Conservation (phyloP, 2,329 filamentous ascomycete genomes). For the Beauveria brongniartii region DNA sequence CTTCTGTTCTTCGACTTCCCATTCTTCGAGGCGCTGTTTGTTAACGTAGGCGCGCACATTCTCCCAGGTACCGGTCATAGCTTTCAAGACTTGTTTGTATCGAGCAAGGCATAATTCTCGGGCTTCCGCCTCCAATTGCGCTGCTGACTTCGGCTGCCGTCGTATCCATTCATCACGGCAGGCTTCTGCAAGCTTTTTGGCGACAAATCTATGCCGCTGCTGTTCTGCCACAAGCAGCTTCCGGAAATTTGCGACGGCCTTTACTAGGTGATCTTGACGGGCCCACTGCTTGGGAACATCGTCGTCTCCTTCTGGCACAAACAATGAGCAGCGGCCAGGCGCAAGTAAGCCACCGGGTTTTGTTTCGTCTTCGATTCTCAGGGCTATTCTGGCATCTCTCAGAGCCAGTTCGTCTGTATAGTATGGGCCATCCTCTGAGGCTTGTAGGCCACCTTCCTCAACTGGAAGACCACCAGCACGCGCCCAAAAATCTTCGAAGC, state of each 20-base stretch:
- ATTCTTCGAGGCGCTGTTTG: conserved; percentile 48
- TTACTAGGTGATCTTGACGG: conserved; percentile 77
- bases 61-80: conserved; percentile 51
- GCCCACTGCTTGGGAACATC: conserved; percentile 74
- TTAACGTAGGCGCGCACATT: conserved; percentile 57
- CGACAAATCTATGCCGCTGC: conserved; percentile 63
- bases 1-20: conserved; percentile 57
- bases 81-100: conserved; percentile 64
- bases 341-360: conserved; percentile 70
- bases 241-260: conserved; percentile 72
- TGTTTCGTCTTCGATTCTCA: conserved; percentile 63
- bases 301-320: conserved; percentile 61
- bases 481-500: conserved; percentile 50
- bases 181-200: conserved; percentile 72
- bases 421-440: conserved; percentile 45
- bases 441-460: conserved; percentile 49
- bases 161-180: conserved; percentile 68
- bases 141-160: conserved; percentile 64
- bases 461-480: conserved; percentile 43
- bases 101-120: conserved; percentile 55
- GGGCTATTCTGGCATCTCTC: conserved; percentile 61
- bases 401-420: conserved; percentile 55
- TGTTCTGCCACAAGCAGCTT: conserved; percentile 75
- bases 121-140: conserved; percentile 77
- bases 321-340: conserved; percentile 59